A percentile compares a stretch with the other conserved stretches of the same genome.
Evolutionary conservation across 2,329 filamentous ascomycete species (phyloP).

Genomic region (Phoma sp.): DNA sequence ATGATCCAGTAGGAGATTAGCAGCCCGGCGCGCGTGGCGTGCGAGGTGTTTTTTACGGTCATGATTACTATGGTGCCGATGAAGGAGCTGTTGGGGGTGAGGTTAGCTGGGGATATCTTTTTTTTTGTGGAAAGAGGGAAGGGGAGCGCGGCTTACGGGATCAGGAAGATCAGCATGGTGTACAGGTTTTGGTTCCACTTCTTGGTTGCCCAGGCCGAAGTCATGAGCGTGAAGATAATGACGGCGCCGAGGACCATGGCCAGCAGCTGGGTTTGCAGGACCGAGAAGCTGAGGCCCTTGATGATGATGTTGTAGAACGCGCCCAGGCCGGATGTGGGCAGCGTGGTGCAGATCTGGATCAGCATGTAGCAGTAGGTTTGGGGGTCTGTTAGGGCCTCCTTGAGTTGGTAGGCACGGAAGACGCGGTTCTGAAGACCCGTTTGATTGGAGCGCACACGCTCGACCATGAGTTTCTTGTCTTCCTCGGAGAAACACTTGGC

Average conservation of each 20-base stretch:
- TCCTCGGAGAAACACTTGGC: slow-evolving; percentile 71
- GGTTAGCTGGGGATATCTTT: not conserved
- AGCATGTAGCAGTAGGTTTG: slow-evolving; percentile 63
- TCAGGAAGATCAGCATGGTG: slow-evolving; percentile 68
- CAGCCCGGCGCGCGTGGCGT: slow-evolving; percentile 67
- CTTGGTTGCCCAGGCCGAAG: slow-evolving; percentile 71
- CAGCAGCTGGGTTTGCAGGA: slow-evolving; percentile 72
- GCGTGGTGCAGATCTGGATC: slow-evolving; percentile 72
- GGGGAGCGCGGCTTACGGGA: slow-evolving; percentile 64
- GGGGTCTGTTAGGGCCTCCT: slow-evolving; percentile 67
- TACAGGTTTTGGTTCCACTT: slow-evolving; percentile 72
- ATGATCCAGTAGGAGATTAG: slow-evolving; percentile 78
- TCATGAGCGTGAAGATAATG: slow-evolving; percentile 72
- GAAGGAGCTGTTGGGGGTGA: slow-evolving; percentile 60
- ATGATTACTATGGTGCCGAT: slow-evolving; percentile 75
- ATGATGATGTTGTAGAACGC: slow-evolving; percentile 79
- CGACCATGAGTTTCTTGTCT: slow-evolving; percentile 64
- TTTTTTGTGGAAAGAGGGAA: not conserved
- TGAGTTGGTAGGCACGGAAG: slow-evolving; percentile 61
- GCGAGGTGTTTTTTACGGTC: slow-evolving; percentile 65
- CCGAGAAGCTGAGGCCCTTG: slow-evolving; percentile 67
- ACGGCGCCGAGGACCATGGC: slow-evolving; percentile 77
- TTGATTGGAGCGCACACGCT: slow-evolving; percentile 54
- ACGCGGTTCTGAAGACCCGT: slow-evolving; percentile 55
- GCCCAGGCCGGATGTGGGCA: slow-evolving; percentile 75